Conservation (phyloP, 2,329 filamentous ascomycete species). For the Coleophoma cylindrospora region DNA sequence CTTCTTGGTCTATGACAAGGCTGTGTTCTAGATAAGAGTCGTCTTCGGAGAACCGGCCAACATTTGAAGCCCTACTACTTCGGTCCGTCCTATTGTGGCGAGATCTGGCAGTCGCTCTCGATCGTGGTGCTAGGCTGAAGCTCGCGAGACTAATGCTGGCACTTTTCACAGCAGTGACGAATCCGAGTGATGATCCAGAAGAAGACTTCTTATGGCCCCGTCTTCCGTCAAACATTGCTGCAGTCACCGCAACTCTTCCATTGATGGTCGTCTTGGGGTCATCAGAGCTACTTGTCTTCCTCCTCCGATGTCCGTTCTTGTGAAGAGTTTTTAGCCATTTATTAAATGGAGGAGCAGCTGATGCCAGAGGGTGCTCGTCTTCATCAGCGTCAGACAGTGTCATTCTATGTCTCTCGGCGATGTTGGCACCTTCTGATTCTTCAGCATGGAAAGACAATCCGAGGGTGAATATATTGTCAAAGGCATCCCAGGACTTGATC, state of each 20-base stretch:
- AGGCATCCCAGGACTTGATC: constrained; percentile 30
- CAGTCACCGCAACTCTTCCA: constrained; percentile 26
- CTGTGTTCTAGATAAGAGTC: constrained; percentile 55
- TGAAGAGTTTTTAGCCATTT: constrained; percentile 71
- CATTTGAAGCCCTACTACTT: constrained; percentile 56
- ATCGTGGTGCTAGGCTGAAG: constrained; percentile 61
- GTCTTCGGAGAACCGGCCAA: constrained; percentile 59
- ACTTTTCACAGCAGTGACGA: constrained; percentile 76
- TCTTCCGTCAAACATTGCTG: no score
- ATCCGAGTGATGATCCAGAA: constrained; percentile 71
- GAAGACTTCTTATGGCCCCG: constrained; percentile 51
- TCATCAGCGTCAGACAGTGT: not conserved
- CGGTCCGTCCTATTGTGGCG: constrained; percentile 55
- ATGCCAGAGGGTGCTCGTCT: not conserved
- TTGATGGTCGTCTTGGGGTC: constrained; percentile 26
- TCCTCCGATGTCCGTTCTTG: constrained; percentile 44
- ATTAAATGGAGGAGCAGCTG: constrained; percentile 47
- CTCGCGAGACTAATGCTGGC: constrained; percentile 74
- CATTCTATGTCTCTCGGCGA: no score
- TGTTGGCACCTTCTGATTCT: constrained; percentile 9
- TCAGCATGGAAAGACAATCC: constrained; percentile 32
- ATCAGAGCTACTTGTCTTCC: constrained; percentile 29
- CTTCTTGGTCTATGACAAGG: constrained; percentile 56
- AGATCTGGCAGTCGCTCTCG: constrained; percentile 44
- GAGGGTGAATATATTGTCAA: constrained; percentile 36